These are phyloP conservation scores for Blastomyces silverae DNA, from an alignment of 2,329 filamentous ascomycete species.

Conservation along the genomic window DNA sequence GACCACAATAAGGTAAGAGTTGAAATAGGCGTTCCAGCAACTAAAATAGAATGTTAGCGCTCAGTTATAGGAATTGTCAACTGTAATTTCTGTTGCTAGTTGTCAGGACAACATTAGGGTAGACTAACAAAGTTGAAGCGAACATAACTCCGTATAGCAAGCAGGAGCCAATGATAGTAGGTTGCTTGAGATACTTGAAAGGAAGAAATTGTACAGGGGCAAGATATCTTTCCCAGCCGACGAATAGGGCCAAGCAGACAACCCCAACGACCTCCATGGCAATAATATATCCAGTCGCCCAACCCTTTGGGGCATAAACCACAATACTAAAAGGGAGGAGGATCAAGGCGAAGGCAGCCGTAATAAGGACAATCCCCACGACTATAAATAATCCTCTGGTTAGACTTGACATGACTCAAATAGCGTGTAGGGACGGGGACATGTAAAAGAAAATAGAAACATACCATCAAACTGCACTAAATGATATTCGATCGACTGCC, in stretches of 20 bases:
- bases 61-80: background rate
- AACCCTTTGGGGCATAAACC: conserved; percentile 22
- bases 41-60: conserved; percentile 7
- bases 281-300: conserved; percentile 31
- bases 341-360: conserved; percentile 27
- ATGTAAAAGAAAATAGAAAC: background rate
- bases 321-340: conserved; percentile 29
- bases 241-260: conserved; percentile 48
- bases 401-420: background rate
- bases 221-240: conserved; percentile 47
- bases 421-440: background rate
- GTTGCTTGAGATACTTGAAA: conserved; percentile 45
- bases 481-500: background rate
- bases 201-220: conserved; percentile 50
- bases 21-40: conserved; percentile 49
- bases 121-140: conserved; percentile 37
- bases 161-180: conserved; percentile 47
- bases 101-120: background rate
- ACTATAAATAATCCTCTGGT: conserved; percentile 26
- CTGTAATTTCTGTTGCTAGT: background rate
- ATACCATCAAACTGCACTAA: background rate
- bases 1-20: conserved; percentile 49
- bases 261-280: conserved; percentile 49
- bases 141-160: conserved; percentile 40
- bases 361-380: conserved; percentile 30